These are phyloP conservation scores for Candolleomyces efflorescens DNA, from an alignment of 768 basidiomycete genomes.

Conservation along the genomic window DNA sequence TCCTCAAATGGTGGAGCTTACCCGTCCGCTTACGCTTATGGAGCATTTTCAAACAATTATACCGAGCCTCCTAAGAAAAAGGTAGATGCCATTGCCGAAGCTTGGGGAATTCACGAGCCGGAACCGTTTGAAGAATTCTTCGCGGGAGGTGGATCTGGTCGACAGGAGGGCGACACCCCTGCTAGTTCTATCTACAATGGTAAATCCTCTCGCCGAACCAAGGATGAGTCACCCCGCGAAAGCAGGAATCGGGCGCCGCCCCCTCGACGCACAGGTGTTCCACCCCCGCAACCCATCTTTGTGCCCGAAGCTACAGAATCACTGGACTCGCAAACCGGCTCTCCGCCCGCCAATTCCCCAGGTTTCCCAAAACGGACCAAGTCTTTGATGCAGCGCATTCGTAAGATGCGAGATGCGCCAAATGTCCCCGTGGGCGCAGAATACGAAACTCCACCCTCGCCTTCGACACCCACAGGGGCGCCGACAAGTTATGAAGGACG, in stretches of 20 bases:
- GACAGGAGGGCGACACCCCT: slow-evolving; percentile 50
- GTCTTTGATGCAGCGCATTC: slow-evolving; percentile 84
- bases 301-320: slow-evolving; percentile 47
- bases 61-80: slow-evolving; percentile 76
- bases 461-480: slow-evolving; percentile 32
- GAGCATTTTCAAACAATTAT: slow-evolving; percentile 45
- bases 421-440: slow-evolving; percentile 67
- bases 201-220: slow-evolving; percentile 40
- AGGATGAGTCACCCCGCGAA: slow-evolving; percentile 23
- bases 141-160: slow-evolving; percentile 64
- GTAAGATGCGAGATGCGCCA: slow-evolving; percentile 83
- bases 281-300: slow-evolving; percentile 83
- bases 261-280: slow-evolving; percentile 51
- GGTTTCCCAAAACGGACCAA: slow-evolving; percentile 65
- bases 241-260: slow-evolving; percentile 30
- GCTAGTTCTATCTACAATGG: slow-evolving; percentile 69
- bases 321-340: slow-evolving; percentile 29
- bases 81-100: slow-evolving; percentile 85
- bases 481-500: slow-evolving; percentile 29
- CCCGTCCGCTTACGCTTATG: slow-evolving; percentile 44
- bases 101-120: slow-evolving; percentile 91
- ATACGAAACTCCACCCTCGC: slow-evolving; percentile 41
- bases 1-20: slow-evolving; percentile 45
- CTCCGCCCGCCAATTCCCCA: slow-evolving; percentile 40
- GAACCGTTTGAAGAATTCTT: slow-evolving; percentile 90